Base-by-base conservation (phyloP, 2,329 filamentous ascomycete species). In the Westerdykella ornata region DNA sequence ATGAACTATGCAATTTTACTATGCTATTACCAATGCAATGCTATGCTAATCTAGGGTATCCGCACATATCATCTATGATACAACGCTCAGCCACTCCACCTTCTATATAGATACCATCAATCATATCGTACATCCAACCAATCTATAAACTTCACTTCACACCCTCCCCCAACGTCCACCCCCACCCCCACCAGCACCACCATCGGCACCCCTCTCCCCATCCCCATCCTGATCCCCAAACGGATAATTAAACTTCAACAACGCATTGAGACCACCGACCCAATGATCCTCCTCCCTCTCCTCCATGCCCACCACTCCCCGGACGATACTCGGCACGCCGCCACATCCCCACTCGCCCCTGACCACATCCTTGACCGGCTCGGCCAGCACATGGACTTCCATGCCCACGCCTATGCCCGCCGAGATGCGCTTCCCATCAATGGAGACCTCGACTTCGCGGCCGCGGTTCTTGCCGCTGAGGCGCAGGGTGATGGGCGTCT, bases 161-260 rank as follows among this genome's bases (percentile, higher is more conserved):
- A n/a, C n/a, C n/a, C n/a, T n/a, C n/a, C n/a, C n/a, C n/a, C n/a
- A n/a, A n/a, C n/a, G 7, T 26, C 12, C 22, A 26, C 12, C 22
- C 12, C 12, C 22, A 9, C 22, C 22, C 22, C 4, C 7, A 26
- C 8, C 22, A 2, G 8, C 22, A 26, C 8, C 12, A 7, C 22
- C 8, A 26, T 26, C 22, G 8, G 22, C 30, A 7, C 30, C 30
- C n/a, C 30, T 33, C 30, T 17, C 30, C 14, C 39, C 28, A 38
- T 26, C 18, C 14, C 32, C 14, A 37, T 63, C 60, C 42, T 65
- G 62, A 35, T 66, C 83, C 1, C 92, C 92, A 72, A 97, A 97
- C 0, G 90, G 89, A 68, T 95, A 87, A 65, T 98, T 98, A 64
- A 97, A 98, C 70, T 98, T 98, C 53, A 98, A 69, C 57, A 97